Base-by-base conservation (phyloP, 163 green algal genomes). In the Chlamydomonas reinhardtii region DNA sequence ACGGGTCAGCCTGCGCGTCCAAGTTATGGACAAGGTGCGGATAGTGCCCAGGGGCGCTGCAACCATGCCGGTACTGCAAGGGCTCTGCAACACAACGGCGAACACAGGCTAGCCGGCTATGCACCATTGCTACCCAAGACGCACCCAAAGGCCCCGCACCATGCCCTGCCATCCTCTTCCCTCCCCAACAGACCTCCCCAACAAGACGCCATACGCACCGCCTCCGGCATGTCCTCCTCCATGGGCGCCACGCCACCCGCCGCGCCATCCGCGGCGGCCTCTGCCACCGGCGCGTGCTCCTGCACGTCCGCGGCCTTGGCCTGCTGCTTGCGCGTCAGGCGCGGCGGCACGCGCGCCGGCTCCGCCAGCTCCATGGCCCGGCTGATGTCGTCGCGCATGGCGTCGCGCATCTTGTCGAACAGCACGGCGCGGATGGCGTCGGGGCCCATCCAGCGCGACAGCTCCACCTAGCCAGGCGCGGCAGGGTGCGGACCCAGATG, bases 301-400 rank as follows among this genome's bases (percentile, higher is more conserved):
- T 79, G 88, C 9, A 62, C 54, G 1, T 84, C 82, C 5, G 83
- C 94, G 22, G 90, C 93, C 62, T 87, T 93, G 0, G 88, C 94
- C 78, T 94, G 86, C 91, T 97, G 95, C 56, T 94, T 94, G 27
- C 96, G 90, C 2, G 97, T 98, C 20, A 94, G 91, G 29, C 96
- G 92, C 76, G 61, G 48, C 66, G 85, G 68, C 79, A 77, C 54
- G 27, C 70, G 37, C 29, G 85, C 73, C 20, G 64, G 62, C 43
- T 82, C 82, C 39, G 61, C 52, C 5, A 31, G 34, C 80, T 79
- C 88, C 73, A 95, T 90, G 27, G 79, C 81, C 52, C 90, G 90
- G 76, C 98, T 95, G 43, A 99, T 91, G 39, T 99, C 97, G 35
- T 96, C 96, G 32, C 97, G 96, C 94, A 98, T 98, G 4, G 92